Evolutionary conservation across 257 asterid genomes (phyloP), one percentile per base, ranked within the genome.

Genomic region (Rauvolfia tetraphylla): DNA sequence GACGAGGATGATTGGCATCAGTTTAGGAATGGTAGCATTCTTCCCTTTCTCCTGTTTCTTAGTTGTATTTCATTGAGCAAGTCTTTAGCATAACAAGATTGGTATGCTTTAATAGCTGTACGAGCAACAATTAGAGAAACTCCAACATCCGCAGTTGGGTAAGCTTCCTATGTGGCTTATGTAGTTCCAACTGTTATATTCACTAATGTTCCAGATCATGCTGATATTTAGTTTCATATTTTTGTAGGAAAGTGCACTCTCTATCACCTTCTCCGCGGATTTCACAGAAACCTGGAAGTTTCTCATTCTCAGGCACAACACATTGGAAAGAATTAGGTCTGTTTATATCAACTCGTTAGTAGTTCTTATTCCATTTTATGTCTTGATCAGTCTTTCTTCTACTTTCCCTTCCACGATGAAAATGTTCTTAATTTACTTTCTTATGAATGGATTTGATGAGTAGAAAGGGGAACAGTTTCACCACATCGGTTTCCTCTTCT

Each of bases 401-500:
- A 17, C 34, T 74, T 61, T 76, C 31, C 73, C 39, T 61, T 25
- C 72, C 5, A 7, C 14, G 41, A 2, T 22, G 12, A 11, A 9
- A 12, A 9, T 27, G 23, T 14, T 57, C 23, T 1, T 73, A 27
- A 27, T 0, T 41, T 22, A 3, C 68, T 12, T n/a, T 75, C 53
- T 46, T 78, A 66, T 75, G 67, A 46, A 10, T 70, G 67, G 58
- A 84, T 54, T 76, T 81, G 68, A 42, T 67, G 70, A 77, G 68
- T 90, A 92, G 97, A 87, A 76, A 95, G 80, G 80, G 85, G 96
- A 79, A 79, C 93, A 39, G 90, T 75, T 73, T 92, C 99, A 23
- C 98, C 99, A 1, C 92, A 81, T 81, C 86, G 93, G 71, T 95
- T 92, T 85, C 94, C 99, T 67, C 93, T 92, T 73, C 76, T 89